Base-by-base conservation (phyloP, 352 stramenopile genomes). In the Globisporangium takayamanum region DNA sequence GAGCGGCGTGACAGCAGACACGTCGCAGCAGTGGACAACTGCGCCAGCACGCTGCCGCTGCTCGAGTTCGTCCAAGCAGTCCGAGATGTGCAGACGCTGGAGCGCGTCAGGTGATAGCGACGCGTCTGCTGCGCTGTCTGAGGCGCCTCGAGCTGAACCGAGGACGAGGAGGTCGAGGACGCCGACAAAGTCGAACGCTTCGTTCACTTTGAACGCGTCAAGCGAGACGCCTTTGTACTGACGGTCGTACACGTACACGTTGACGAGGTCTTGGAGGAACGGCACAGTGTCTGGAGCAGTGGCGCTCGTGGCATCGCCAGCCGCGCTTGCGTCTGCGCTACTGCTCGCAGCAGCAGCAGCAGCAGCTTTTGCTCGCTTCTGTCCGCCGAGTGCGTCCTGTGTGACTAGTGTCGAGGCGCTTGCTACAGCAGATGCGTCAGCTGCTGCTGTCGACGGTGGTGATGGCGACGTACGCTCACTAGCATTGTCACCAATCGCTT, bases 161-260 rank as follows among this genome's bases (percentile, higher is more conserved):
- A 77, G 48, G 2, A 89, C 74, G 50, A 84, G 70, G 18, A 92
- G 56, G 55, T 94, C 84, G 28, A 92, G 65, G 18, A 89, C 73
- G 14, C 81, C 84, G 3, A 88, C 66, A 58, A 94, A 94, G 55
- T 94, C 84, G 33, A 92, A 94, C 16, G 80, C 71, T 53, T 90
- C 79, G 68, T 94, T 94, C 50, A 94, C 81, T 57, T 84, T 89
- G 58, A 90, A 94, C 5, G 64, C 67, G 48, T 87, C 74, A 33
- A 87, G 36, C 3, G 59, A 39, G 4, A 76, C 57, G 50, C 72
- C 67, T 33, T 71, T 63, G 63, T 80, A 87, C 59, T 89, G 78
- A 1, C 69, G 69, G 16, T 88, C 82, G 51, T 92, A 92, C 6
- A 89, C 78, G 62, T 87, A 92, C 30, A 92, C 72, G 36, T 62